Conservation (phyloP, 148 eudicot species). For the Camellia sinensis region DNA sequence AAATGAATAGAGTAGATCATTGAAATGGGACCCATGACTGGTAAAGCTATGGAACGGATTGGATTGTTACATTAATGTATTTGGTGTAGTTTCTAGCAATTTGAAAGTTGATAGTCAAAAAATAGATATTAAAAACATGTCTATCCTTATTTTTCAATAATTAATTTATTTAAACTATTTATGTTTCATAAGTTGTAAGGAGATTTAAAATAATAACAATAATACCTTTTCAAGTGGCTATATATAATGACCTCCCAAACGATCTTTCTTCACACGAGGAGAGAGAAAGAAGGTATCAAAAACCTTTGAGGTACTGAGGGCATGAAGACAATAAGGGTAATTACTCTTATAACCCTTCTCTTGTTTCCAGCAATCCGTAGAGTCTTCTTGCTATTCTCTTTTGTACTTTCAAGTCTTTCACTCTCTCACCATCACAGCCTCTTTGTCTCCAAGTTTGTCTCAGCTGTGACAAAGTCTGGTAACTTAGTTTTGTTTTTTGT, state of each 20-base stretch:
- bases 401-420: not conserved
- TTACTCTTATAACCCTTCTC: constrained; percentile 4
- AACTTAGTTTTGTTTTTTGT: constrained; percentile 7
- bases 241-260: constrained; percentile 3
- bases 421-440: constrained; percentile 4
- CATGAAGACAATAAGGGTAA: constrained; percentile 11
- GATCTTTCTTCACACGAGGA: constrained; percentile 10
- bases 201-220: no score
- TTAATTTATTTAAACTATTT: no score
- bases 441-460: not conserved
- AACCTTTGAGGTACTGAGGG: not conserved
- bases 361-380: not conserved
- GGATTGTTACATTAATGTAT: no score
- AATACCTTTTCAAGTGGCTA: not conserved
- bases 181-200: no score
- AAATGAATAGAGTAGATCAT: no score
- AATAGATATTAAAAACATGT: no score
- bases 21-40: no score
- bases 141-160: no score
- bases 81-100: no score
- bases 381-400: constrained; percentile 1
- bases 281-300: not conserved
- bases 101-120: no score
- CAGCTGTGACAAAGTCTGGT: constrained; percentile 5
- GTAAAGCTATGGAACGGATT: no score